Evolutionary conservation across 345 rosid species (phyloP), one percentile per base, ranked within the genome.

Genomic region (Eucalyptus cloeziana): DNA sequence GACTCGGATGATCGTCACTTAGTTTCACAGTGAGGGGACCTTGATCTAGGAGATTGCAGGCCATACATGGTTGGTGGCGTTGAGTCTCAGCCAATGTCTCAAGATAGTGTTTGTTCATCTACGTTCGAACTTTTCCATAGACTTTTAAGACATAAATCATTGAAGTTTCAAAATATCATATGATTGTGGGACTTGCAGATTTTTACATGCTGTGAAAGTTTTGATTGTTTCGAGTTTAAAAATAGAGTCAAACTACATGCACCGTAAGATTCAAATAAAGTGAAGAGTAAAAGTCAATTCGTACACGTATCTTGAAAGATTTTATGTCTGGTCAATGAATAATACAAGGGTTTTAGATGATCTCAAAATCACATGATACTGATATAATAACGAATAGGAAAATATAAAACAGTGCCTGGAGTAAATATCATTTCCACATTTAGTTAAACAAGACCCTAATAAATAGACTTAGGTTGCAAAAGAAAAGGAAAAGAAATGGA

Each of bases 231-330:
- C 1, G 2, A 2, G 14, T 19, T 37, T 10, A 5, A 21, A 71
- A 10, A 71, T 37, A 3, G 7, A 40, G 45, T 40, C 83, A 76
- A 76, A 76, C 19, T 40, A 7, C 3, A 40, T 12, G 5, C 83
- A 7, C 15, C 2, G 1, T 5, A 2, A 76, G 15, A 76, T 40
- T 76, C 1, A 76, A 7, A 37, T 76, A 11, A 40, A 21, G 15
- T 11, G 47, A 40, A 21, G 0, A 76, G 5, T 11, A 76, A 21
- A 76, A 21, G 13, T 8, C 5, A 0, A 13, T 76, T 11, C 1
- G 1, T 40, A 21, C 8, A 6, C 3, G 2, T 11, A 33, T 17
- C 2, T 17, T 6, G 1, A 17, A 19, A 1, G 0, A 3, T 33
- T 67, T 69, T 17, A 17, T 33, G 6, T 69, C 0, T 4, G 5